These are phyloP conservation scores for Gonapodya sp. DNA, from an alignment of 192 early-diverging fungal genomes.

Conservation along the genomic window DNA sequence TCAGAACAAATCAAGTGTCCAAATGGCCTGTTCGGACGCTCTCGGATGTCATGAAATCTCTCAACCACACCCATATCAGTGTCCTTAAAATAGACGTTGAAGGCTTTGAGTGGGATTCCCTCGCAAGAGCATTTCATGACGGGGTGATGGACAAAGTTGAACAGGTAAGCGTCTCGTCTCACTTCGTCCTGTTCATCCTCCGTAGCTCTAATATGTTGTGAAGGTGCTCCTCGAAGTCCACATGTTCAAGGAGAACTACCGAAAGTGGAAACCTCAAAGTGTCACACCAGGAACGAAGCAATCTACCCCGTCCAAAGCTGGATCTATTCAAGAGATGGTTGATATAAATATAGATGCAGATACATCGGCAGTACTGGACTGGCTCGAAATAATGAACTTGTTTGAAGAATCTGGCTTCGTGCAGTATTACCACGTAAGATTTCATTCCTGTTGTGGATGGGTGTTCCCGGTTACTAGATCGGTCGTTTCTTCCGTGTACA, in stretches of 20 bases:
- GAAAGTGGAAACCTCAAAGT: neutral
- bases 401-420: neutral
- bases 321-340: too few species aligned
- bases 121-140: neutral
- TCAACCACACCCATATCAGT: constrained; percentile 7
- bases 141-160: neutral
- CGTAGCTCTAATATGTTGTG: too few species aligned
- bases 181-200: too few species aligned
- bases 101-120: neutral
- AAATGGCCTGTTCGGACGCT: neutral
- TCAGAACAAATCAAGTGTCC: neutral
- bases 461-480: neutral
- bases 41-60: neutral
- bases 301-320: neutral
- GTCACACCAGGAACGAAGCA: neutral
- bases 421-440: neutral
- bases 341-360: neutral
- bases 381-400: neutral
- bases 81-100: constrained; percentile 8
- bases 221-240: neutral
- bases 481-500: neutral
- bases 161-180: neutral
- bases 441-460: too few species aligned
- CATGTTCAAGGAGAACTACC: neutral
- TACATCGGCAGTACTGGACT: neutral